phyloP scores from a whole-genome alignment of 371 early-diverging fungal genomes.

The Rozella allomycis region DNA sequence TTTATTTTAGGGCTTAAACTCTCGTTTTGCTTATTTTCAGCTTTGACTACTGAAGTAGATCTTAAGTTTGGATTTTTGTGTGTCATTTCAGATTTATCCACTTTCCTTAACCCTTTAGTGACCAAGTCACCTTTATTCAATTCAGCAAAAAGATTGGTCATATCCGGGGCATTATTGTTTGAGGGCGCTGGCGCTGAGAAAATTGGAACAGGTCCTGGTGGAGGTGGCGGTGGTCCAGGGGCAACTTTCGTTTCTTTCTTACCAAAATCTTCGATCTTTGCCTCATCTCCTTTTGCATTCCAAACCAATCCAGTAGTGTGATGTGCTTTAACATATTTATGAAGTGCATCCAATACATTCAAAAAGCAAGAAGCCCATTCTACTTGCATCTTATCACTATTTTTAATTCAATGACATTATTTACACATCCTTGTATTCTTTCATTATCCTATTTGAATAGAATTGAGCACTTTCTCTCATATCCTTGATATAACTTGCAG shows the following conservation, averaged over 20 bases:
- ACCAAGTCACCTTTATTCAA: conserved; percentile 56
- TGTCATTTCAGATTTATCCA: conserved; percentile 82
- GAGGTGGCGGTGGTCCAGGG: conserved; percentile 13
- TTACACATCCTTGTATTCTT: conserved; percentile 72
- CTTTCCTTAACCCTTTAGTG: conserved; percentile 68
- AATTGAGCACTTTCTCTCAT: conserved; percentile 79
- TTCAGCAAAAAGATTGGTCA: conserved; percentile 51
- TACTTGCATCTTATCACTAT: conserved; percentile 52
- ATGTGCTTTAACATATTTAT: conserved; percentile 59
- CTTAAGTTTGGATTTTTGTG: conserved; percentile 84
- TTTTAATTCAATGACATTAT: conserved; percentile 1
- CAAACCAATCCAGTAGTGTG: conserved; percentile 77
- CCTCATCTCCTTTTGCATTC: conserved; percentile 44
- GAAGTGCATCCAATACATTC: conserved; percentile 42
- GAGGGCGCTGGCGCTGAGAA: conserved; percentile 23
- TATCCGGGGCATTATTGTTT: background rate
- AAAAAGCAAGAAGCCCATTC: conserved; percentile 56
- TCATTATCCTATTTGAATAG: conserved; percentile 68
- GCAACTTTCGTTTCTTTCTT: conserved; percentile 5
- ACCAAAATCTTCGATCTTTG: conserved; percentile 3
- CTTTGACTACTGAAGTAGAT: conserved; percentile 28
- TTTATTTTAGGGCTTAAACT: background rate
- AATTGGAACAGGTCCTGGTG: conserved; percentile 40
- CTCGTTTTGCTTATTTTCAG: conserved; percentile 2
- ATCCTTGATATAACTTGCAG: conserved; percentile 63